Base-by-base conservation (phyloP, 148 eudicot genomes). In the Fagopyrum homotropicum region DNA sequence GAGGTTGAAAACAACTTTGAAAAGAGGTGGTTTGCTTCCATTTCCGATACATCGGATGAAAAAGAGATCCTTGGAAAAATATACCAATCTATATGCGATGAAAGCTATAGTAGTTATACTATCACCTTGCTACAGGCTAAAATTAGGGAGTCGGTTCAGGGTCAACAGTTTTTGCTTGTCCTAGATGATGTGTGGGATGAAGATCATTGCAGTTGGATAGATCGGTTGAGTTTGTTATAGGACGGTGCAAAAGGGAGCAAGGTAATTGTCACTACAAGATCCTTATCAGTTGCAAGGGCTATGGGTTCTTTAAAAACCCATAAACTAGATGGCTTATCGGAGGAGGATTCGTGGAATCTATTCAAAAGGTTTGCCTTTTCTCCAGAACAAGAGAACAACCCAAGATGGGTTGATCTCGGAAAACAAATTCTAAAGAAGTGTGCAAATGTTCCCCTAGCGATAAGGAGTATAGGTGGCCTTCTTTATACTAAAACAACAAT, bases 331-430 rank as follows among this genome's bases (percentile, higher is more conserved):
- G 83, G 75, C 9, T 54, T 81, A 3, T 81, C 83, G 5, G 66
- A 69, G 4, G 80, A 74, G 4, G 30, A 71, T 51, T 77, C 83
- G n/a, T 77, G 78, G 83, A 17, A 45, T 17, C 64, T 81, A 49
- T 81, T 81, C 45, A 29, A 77, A 74, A 47, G 49, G 9, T 5
- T 47, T 5, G 49, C 49, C 49, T 47, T 47, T 47, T 4, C 49
- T 47, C 49, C 49, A 47, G 49, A 47, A 47, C 49, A 47, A 47
- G 49, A 77, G 29, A 12, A 11, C 52, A 15, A 80, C 78, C 19
- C 5, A 48, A 7, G 69, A 12, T 15, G 73, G 73, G 6, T 70
- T 17, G 76, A 47, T 4, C 5, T 47, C 9, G 49, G 49, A 47
- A 47, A 8, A 47, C 6, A 47, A 8, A 47, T 47, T 47, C 6